Evolutionary conservation across 345 rosid genomes (phyloP).

Genomic region (Raphanus sativus): DNA sequence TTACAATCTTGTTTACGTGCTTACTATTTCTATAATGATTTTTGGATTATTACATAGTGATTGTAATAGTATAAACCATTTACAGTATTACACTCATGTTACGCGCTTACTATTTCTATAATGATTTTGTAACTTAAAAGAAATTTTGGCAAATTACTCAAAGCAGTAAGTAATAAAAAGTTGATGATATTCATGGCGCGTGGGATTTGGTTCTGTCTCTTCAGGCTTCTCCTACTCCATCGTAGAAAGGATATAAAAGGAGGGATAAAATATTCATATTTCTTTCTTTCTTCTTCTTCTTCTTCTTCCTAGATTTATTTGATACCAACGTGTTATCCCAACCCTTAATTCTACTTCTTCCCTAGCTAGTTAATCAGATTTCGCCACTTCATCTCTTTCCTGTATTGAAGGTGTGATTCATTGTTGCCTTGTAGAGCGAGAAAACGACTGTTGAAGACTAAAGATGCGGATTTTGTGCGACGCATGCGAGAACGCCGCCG

Average conservation of each 20-base stretch:
- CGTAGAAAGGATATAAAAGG: constrained; percentile 4
- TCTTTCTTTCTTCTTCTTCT: neutral
- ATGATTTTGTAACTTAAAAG: neutral
- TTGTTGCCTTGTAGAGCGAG: constrained; percentile 14
- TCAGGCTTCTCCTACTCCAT: neutral
- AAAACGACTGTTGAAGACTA: neutral
- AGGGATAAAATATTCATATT: neutral
- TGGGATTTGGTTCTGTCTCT: constrained; percentile 19
- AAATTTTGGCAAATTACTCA: neutral
- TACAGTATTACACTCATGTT: neutral
- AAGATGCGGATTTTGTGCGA: constrained; percentile 73
- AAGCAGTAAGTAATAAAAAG: constrained; percentile 1
- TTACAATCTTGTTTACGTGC: too few species aligned
- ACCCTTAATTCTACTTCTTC: constrained; percentile 15
- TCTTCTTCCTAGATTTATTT: constrained; percentile 1
- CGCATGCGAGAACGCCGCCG: constrained; percentile 76
- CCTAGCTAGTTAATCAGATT: constrained; percentile 8
- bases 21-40: too few species aligned
- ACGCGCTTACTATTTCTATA: neutral
- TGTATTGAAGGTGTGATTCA: constrained; percentile 14
- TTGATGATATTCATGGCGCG: constrained; percentile 6
- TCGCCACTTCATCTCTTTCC: neutral
- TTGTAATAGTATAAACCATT: too few species aligned
- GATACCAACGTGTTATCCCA: constrained; percentile 16
- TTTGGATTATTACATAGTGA: too few species aligned